phyloP scores from a whole-genome alignment of 169 alveolate species.

The Babesia ovata region DNA sequence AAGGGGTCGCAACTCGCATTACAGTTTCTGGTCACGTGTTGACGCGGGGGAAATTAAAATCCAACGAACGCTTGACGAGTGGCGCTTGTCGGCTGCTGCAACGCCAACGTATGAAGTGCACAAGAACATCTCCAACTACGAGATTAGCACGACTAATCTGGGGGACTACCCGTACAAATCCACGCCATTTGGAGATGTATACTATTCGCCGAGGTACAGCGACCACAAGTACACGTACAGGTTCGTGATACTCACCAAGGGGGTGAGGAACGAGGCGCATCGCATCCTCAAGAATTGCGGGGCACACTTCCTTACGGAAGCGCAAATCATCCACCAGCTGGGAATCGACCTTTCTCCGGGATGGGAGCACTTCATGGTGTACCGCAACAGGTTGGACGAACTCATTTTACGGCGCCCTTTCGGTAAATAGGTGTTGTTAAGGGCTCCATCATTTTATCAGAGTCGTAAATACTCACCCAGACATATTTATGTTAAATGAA shows the following conservation, averaged over 20 bases:
- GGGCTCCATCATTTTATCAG: background rate
- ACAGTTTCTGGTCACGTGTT: conserved; percentile 62
- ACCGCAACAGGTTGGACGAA: conserved; percentile 79
- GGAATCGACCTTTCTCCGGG: conserved; percentile 84
- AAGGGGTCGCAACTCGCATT: conserved; percentile 19
- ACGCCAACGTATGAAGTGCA: background rate
- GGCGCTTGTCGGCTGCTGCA: background rate
- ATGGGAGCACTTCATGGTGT: conserved; percentile 87
- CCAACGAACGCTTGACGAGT: conserved; percentile 11
- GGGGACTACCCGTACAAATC: conserved; percentile 67
- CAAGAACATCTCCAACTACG: conserved; percentile 18
- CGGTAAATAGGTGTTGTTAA: conserved; percentile 6
- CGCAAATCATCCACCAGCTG: conserved; percentile 78
- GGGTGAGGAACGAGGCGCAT: conserved; percentile 84
- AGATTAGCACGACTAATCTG: conserved; percentile 54
- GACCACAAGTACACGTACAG: conserved; percentile 84
- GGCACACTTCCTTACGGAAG: conserved; percentile 77
- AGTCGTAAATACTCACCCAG: background rate
- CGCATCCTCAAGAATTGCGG: conserved; percentile 74
- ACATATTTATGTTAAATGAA: background rate
- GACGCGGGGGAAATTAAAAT: conserved; percentile 57
- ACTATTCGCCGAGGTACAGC: conserved; percentile 82
- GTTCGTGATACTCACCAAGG: conserved; percentile 78
- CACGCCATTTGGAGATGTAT: conserved; percentile 79
- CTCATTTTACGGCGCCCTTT: conserved; percentile 74